A percentile compares a stretch with the other conserved stretches of the same genome.
phyloP scores from a whole-genome alignment of 805 yeast genomes.

The Candida tibetensis region DNA sequence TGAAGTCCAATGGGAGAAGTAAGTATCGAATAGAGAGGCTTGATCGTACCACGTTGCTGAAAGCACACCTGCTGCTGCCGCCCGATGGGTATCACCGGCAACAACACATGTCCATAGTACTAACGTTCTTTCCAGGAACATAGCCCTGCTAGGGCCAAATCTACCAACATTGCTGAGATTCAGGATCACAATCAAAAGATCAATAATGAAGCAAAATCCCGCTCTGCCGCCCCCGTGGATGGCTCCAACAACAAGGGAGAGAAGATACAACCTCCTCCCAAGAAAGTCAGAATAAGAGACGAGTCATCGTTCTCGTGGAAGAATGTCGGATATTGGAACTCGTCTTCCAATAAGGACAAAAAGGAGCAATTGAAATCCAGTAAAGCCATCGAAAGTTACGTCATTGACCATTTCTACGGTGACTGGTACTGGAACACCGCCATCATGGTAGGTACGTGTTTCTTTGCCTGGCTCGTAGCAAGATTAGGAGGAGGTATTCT shows the following conservation, averaged over 20 bases:
- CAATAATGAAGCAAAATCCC: constrained; percentile 8
- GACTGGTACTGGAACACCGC: constrained; percentile 74
- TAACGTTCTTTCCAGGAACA: constrained; percentile 1
- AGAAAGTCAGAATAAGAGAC: constrained; percentile 24
- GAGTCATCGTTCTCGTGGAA: constrained; percentile 40
- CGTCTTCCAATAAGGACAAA: constrained; percentile 20
- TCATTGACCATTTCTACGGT: constrained; percentile 64
- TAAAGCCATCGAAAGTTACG: constrained; percentile 51
- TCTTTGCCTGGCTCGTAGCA: constrained; percentile 68
- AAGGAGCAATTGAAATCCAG: constrained; percentile 19
- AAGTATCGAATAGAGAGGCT: too few relatives aligned
- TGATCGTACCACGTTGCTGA: too few relatives aligned
- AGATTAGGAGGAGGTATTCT: constrained; percentile 62
- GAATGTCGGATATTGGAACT: constrained; percentile 39
- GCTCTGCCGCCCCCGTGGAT: constrained; percentile 15
- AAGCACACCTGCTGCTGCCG: too few relatives aligned
- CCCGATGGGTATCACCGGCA: too few relatives aligned
- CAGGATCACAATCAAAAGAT: constrained; percentile 14
- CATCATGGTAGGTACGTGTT: constrained; percentile 64
- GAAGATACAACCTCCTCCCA: constrained; percentile 6
- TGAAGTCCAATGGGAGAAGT: too few relatives aligned
- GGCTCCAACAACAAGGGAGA: constrained; percentile 8
- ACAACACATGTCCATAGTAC: too few relatives aligned
- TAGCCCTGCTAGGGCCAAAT: background rate
- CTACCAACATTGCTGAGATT: constrained; percentile 9